Percentiles rank a stretch among this genome's conserved stretches.
Conservation (phyloP, 2,329 filamentous ascomycete species). For the Zarea fungicola region DNA sequence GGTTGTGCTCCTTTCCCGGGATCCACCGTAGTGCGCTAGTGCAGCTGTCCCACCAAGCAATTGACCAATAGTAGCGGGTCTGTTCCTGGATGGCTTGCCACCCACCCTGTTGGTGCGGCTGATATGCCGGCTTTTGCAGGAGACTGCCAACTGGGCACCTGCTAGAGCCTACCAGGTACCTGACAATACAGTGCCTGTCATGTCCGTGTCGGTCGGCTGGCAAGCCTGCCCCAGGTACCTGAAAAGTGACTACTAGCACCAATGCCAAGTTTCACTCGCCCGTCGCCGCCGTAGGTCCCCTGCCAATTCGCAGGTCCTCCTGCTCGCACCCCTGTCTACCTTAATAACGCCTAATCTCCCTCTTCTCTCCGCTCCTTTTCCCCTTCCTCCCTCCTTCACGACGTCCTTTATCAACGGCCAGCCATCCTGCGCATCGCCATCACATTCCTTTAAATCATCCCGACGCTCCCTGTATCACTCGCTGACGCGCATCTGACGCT, state of each 20-base stretch:
- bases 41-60: too few species aligned
- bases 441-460: conserved; percentile 14
- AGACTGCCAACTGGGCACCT: too few species aligned
- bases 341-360: conserved; percentile 21
- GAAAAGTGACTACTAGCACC: background rate
- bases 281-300: background rate
- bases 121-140: too few species aligned
- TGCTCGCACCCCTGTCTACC: conserved; percentile 9
- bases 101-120: too few species aligned
- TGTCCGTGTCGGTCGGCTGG: too few species aligned
- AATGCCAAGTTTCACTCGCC: conserved; percentile 9
- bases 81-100: too few species aligned
- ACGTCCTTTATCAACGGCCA: conserved; percentile 16
- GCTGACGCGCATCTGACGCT: conserved; percentile 11
- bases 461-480: conserved; percentile 9
- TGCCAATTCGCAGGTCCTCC: background rate
- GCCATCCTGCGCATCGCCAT: conserved; percentile 5
- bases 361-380: conserved; percentile 3
- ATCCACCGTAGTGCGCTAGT: too few species aligned
- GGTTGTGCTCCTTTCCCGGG: too few species aligned
- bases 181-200: too few species aligned
- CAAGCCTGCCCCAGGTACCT: too few species aligned
- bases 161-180: too few species aligned
- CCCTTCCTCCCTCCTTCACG: conserved; percentile 14
- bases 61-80: too few species aligned